Percentiles rank a stretch among this genome's conserved stretches.
Evolutionary conservation across 208 protist genomes (phyloP).

Genomic region (Leishmania tropica): DNA sequence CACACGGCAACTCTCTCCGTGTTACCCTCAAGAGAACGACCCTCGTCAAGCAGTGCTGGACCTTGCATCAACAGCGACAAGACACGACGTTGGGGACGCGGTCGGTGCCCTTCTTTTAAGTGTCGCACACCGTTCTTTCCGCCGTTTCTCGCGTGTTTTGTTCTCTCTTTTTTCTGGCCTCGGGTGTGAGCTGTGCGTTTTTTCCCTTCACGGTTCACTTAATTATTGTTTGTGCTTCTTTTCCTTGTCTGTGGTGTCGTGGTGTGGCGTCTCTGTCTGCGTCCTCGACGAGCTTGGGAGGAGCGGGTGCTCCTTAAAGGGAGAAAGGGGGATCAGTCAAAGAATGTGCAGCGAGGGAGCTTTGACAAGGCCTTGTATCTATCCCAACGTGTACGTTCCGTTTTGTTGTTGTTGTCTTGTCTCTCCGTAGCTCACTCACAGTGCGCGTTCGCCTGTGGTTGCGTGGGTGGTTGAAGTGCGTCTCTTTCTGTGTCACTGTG

Average conservation of each 20-base stretch:
- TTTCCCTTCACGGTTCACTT: not conserved
- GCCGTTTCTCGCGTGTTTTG: not conserved
- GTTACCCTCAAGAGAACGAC: not conserved
- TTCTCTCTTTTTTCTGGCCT: no score
- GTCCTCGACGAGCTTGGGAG: not conserved
- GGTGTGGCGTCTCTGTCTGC: not conserved
- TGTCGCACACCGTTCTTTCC: not conserved
- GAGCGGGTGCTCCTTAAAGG: not conserved
- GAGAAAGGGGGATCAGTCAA: not conserved
- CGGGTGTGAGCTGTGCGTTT: not conserved
- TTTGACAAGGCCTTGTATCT: not conserved
- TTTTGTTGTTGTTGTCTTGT: not conserved
- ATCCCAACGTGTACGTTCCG: not conserved
- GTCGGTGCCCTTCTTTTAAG: not conserved
- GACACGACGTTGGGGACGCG: not conserved
- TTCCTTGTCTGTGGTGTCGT: not conserved
- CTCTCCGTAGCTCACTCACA: not conserved
- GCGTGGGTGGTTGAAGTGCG: not conserved
- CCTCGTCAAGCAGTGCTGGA: not conserved
- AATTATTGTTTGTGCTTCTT: conserved; percentile 8
- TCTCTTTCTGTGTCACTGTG: not conserved
- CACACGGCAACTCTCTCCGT: not conserved
- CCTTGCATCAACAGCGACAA: not conserved
- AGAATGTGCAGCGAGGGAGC: not conserved
- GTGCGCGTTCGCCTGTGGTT: not conserved